Conservation (phyloP, 2,329 filamentous ascomycete species). For the Colletotrichum simmondsii region DNA sequence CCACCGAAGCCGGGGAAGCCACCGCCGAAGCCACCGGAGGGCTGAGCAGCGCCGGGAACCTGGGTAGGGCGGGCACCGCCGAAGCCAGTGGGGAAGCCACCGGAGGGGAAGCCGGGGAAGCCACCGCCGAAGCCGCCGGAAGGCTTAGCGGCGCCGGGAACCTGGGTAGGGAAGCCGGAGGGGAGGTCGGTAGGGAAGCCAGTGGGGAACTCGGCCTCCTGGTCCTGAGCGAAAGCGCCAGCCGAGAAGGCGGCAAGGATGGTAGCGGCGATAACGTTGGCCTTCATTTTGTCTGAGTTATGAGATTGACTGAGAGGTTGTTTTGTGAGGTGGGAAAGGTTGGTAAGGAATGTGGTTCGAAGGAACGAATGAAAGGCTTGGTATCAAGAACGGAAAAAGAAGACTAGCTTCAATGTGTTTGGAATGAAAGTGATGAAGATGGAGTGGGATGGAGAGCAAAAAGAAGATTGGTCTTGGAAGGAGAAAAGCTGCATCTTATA, state of each 20-base stretch:
- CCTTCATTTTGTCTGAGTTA: constrained; percentile 26
- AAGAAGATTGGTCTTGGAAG: background rate
- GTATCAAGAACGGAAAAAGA: constrained; percentile 31
- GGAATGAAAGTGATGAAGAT: constrained; percentile 30
- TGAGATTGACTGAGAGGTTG: background rate
- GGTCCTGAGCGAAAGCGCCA: constrained; percentile 20
- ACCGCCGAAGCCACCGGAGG: constrained; percentile 14
- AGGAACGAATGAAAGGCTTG: constrained; percentile 12
- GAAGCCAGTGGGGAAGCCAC: constrained; percentile 1
- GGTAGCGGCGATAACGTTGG: constrained; percentile 27
- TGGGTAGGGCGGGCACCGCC: constrained; percentile 1
- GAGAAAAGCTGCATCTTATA: constrained; percentile 17
- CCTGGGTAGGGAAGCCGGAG: constrained; percentile 8
- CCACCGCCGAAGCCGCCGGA: constrained; percentile 16
- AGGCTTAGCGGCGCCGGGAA: constrained; percentile 26
- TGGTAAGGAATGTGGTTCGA: constrained; percentile 5
- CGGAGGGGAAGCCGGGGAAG: constrained; percentile 14
- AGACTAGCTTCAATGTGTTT: constrained; percentile 30
- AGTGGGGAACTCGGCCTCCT: constrained; percentile 16
- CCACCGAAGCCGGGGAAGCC: constrained; percentile 18
- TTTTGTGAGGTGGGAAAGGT: background rate
- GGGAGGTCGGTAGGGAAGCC: background rate
- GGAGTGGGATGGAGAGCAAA: background rate
- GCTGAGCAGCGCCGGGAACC: constrained; percentile 10
- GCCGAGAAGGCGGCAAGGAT: constrained; percentile 29